Base-by-base conservation (phyloP, 1,284 basidiomycete species). In the Pascua guehoae region DNA sequence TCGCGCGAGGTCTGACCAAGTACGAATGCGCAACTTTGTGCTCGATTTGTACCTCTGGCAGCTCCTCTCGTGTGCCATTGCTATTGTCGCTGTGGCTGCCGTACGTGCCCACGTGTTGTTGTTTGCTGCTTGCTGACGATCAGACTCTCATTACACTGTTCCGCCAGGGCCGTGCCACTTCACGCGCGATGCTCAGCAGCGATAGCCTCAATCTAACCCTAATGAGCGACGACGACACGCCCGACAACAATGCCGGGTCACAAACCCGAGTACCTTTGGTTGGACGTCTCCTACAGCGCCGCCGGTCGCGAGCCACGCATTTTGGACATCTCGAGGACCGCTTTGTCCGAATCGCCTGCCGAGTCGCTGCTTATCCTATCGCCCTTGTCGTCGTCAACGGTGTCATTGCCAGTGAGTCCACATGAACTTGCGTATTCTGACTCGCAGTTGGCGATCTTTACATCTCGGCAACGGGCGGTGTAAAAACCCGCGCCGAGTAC, bases 31-130 rank as follows among this genome's bases (percentile, higher is more conserved):
- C 7, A 61, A 62, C 41, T 56, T 66, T 47, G 57, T 68, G 11
- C 49, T 66, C 8, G 66, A 68, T 39, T 41, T 68, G 63, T 71
- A 69, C 44, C 59, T 71, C 12, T 69, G 67, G 67, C 67, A 71
- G 49, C 56, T 64, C 8, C 49, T 67, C 15, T 64, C 69, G 4
- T 62, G 63, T 40, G 15, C 62, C 38, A 56, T 71, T 12, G 66
- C 69, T 2, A 57, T 59, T 3, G 47, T 59, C 4, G 45, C 62
- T 1, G 65, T 69, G 12, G 47, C 58, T 16, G 50, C 54, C 8
- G 65, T 66, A 39, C 51, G 24, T 32, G 24, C 7, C 24, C 24
- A 32, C 7, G 24, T 7, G 24, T 32, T 32, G 67, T 57, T 32
- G 24, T 32, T 32, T 32, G 24, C 7, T 32, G n/a, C 42, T 38